Evolutionary conservation across 805 yeast genomes (phyloP).

Genomic region (Tetrapisispora arboricola): DNA sequence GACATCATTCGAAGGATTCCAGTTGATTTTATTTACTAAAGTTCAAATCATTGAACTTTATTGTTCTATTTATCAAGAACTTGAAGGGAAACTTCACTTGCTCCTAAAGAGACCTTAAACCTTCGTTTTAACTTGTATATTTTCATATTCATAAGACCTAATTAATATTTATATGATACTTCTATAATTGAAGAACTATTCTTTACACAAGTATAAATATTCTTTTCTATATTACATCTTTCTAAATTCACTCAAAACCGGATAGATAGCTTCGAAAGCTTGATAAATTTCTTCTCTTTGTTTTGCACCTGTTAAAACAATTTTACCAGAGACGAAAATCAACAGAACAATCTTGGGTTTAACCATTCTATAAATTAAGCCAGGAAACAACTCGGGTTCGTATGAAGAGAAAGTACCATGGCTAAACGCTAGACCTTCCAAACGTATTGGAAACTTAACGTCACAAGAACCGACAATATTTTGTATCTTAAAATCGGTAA

Average conservation of each 20-base stretch:
- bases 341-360: slow-evolving; percentile 94
- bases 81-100: too few species aligned
- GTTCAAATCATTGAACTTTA: too few species aligned
- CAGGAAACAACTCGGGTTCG: slow-evolving; percentile 97
- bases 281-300: slow-evolving; percentile 97
- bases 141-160: too few species aligned
- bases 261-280: slow-evolving; percentile 96
- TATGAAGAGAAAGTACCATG: slow-evolving; percentile 98
- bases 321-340: slow-evolving; percentile 94
- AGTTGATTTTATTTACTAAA: too few species aligned
- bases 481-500: slow-evolving; percentile 95
- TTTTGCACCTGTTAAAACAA: slow-evolving; percentile 96
- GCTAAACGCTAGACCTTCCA: slow-evolving; percentile 94
- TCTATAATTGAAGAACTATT: not conserved
- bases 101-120: too few species aligned
- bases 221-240: slow-evolving; percentile 35
- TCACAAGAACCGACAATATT: slow-evolving; percentile 98
- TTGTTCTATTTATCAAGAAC: too few species aligned
- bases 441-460: slow-evolving; percentile 92
- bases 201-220: not conserved
- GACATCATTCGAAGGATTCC: too few species aligned
- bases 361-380: slow-evolving; percentile 97
- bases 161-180: not conserved
- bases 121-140: too few species aligned
- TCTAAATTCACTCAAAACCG: slow-evolving; percentile 95